A percentile compares a stretch with the other conserved stretches of the same genome.
These are phyloP conservation scores for Colletotrichum sublineola DNA, from an alignment of 2,329 filamentous ascomycete species.

Conservation along the genomic window DNA sequence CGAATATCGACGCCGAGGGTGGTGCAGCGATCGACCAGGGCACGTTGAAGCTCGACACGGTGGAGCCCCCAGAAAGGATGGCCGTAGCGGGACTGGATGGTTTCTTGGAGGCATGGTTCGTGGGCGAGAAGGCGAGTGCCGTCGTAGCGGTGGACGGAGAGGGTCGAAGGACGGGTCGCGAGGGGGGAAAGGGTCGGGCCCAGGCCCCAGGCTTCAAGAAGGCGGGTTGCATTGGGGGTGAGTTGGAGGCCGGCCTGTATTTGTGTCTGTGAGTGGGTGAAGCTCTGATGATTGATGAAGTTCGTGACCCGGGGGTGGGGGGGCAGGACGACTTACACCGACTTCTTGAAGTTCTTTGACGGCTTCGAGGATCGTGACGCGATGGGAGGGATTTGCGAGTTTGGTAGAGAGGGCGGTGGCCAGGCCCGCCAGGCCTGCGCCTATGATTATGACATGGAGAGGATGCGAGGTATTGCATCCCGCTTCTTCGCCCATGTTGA, in stretches of 20 bases:
- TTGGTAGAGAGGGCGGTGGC: constrained; percentile 37
- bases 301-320: not conserved
- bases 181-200: constrained; percentile 29
- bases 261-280: constrained; percentile 5
- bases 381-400: constrained; percentile 37
- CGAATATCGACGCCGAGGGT: constrained; percentile 53
- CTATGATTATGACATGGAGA: constrained; percentile 38
- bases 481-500: constrained; percentile 8
- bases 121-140: constrained; percentile 42
- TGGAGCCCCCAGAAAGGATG: constrained; percentile 63
- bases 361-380: constrained; percentile 43
- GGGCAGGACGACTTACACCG: constrained; percentile 30
- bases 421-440: constrained; percentile 38
- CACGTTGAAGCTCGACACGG: constrained; percentile 61
- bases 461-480: constrained; percentile 1
- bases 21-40: constrained; percentile 55
- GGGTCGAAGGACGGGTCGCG: constrained; percentile 39
- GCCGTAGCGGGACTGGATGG: constrained; percentile 31
- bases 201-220: constrained; percentile 41
- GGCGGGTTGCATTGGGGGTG: constrained; percentile 42
- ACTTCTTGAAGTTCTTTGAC: constrained; percentile 44
- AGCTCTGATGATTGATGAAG: not conserved
- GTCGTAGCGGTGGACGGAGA: constrained; percentile 43
- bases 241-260: constrained; percentile 42
- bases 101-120: constrained; percentile 32